Evolutionary conservation across 2,329 filamentous ascomycete genomes (phyloP).

Genomic region (Coniosporium tulheliwenetii): DNA sequence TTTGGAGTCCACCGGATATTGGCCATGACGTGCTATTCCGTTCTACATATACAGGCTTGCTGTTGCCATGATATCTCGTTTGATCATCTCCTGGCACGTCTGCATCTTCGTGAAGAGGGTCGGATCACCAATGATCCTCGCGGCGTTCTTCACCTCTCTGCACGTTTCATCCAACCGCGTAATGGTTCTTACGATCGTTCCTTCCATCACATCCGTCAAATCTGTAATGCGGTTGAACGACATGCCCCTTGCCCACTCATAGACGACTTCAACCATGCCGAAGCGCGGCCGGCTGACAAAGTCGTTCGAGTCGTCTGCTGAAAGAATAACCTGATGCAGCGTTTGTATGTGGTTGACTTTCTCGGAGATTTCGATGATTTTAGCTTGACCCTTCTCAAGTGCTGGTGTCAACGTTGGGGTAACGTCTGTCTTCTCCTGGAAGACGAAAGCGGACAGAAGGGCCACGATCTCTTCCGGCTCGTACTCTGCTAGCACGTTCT

Average conservation of each 20-base stretch:
- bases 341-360: conserved; percentile 86
- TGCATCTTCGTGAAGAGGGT: conserved; percentile 94
- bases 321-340: conserved; percentile 79
- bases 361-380: conserved; percentile 79
- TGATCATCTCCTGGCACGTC: conserved; percentile 92
- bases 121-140: conserved; percentile 86
- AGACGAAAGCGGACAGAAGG: conserved; percentile 84
- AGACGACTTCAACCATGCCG: conserved; percentile 91
- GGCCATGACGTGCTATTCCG: conserved; percentile 15
- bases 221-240: conserved; percentile 96
- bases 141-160: conserved; percentile 92
- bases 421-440: conserved; percentile 86
- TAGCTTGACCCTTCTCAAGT: conserved; percentile 67
- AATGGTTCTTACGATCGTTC: conserved; percentile 91
- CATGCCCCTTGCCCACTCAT: conserved; percentile 97
- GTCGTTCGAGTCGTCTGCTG: conserved; percentile 80
- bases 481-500: conserved; percentile 90
- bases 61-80: conserved; percentile 84
- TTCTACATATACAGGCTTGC: conserved; percentile 72
- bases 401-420: conserved; percentile 68
- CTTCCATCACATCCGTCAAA: conserved; percentile 89
- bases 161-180: conserved; percentile 91
- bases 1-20: too few species aligned
- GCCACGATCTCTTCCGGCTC: conserved; percentile 95
- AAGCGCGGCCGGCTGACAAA: conserved; percentile 79